Evolutionary conservation across 148 eudicot genomes (phyloP), one percentile per base, ranked within the genome.

Genomic region (Chenopodium quinoa): DNA sequence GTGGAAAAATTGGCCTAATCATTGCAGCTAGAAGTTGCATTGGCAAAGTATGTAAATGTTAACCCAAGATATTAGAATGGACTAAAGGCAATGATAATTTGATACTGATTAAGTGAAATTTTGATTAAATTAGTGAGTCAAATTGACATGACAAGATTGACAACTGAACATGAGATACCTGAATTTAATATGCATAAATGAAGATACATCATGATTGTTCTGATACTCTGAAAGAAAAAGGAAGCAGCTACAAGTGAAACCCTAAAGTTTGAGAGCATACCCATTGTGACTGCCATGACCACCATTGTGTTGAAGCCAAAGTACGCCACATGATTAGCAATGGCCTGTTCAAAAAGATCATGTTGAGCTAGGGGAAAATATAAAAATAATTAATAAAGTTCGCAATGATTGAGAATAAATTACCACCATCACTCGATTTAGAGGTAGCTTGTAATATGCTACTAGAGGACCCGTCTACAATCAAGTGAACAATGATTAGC

Each of bases 241-340:
- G 27, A 71, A 19, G 23, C 47, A 25, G 27, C 63, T 14, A 68
- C 16, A 84, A 54, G 20, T 8, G 4, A 25, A 58, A 17, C n/a
- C 29, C 54, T 48, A 13, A 12, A 78, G 80, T 65, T 34, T 20
- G 54, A 22, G 73, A 63, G 34, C 79, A 83, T 95, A 95, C 99
- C 99, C 98, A 50, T 92, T 93, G 77, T 96, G 99, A 80, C 98
- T 85, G 79, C 89, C 90, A 88, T 96, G 98, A 75, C 93, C 94
- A 79, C 98, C 98, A 78, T 83, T 85, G 68, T 74, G 84, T 46
- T 92, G 85, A 83, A 96, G 89, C 27, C 98, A 93, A 79, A 96
- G 91, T 64, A 93, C 95, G 75, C 99, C 98, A 82, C 97, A 91
- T 25, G 93, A 23, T 23, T 23, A 23, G 93, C 86, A 93, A 90